Base-by-base conservation (phyloP, 352 stramenopile genomes). In the Phytophthora idaei region DNA sequence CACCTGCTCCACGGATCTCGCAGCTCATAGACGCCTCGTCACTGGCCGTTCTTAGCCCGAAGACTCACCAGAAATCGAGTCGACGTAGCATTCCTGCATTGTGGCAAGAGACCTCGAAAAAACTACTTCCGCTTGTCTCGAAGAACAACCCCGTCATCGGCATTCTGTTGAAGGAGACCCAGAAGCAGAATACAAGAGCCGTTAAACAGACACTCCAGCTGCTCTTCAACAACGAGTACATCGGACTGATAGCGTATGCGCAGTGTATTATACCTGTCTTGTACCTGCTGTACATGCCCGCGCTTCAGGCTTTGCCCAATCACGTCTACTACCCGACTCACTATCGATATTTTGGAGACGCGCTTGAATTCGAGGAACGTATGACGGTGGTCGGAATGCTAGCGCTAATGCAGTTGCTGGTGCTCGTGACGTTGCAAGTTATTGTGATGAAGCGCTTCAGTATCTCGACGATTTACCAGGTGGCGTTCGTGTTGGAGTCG, bases 401-500 rank as follows among this genome's bases (percentile, higher is more conserved):
- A 44, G 56, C 53, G 5, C 17, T 37, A 0, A 39, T 78, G 6
- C 58, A 76, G 51, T 15, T 78, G 9, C 1, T 48, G 0, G 21
- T 78, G 4, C 41, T 75, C 5, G 10, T 71, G 2, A 45, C 6
- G 7, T 28, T 78, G 29, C 63, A 76, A 61, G n/a, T 72, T 2
- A 65, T 76, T 25, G 57, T 78, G 15, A 46, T 58, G 3, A 67
- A 58, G 14, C 56, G 58, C 6, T 78, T 78, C 31, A 57, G 62
- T 5, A 28, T 78, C 4, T 60, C 71, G 15, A 58, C 69, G 1
- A 57, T 88, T 12, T 76, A 77, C n/a, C 75, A 82, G n/a, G 51
- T 86, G 9, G 75, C 61, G n/a, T 88, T 88, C 44, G 79, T 88
- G 36, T 54, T 85, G 15, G 73, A 89, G 44, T 73, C 53, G 0